phyloP scores from a whole-genome alignment of 2,329 filamentous ascomycete genomes.

The Ascochyta fabae region DNA sequence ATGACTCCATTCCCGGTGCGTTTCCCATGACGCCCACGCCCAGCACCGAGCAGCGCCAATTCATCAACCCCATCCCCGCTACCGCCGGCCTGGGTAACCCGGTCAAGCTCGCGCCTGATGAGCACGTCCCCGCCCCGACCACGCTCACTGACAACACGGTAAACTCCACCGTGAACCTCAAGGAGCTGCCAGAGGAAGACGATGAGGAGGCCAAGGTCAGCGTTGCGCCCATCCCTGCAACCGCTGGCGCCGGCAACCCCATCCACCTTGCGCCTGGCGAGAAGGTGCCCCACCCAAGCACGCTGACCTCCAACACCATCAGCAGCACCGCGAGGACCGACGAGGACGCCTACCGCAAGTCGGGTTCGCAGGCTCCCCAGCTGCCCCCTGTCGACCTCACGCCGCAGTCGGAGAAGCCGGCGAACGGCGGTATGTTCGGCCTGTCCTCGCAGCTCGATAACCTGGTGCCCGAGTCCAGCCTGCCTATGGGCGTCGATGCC shows the following conservation, averaged over 20 bases:
- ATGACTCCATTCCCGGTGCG: slow-evolving; percentile 62
- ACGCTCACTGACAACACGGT: slow-evolving; percentile 73
- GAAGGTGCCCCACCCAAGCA: slow-evolving; percentile 72
- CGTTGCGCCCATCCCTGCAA: slow-evolving; percentile 66
- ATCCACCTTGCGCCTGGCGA: slow-evolving; percentile 80
- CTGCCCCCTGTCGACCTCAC: slow-evolving; percentile 55
- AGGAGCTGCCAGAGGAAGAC: slow-evolving; percentile 36
- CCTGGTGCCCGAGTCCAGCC: slow-evolving; percentile 82
- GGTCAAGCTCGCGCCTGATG: slow-evolving; percentile 76
- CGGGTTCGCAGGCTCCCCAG: slow-evolving; percentile 62
- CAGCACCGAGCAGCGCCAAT: slow-evolving; percentile 49
- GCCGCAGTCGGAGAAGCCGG: slow-evolving; percentile 52
- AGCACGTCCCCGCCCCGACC: slow-evolving; percentile 74
- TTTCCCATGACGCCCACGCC: slow-evolving; percentile 75
- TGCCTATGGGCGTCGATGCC: slow-evolving; percentile 67
- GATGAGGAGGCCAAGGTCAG: slow-evolving; percentile 52
- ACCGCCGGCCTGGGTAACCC: slow-evolving; percentile 73
- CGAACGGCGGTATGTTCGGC: slow-evolving; percentile 53
- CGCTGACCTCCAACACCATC: slow-evolving; percentile 73
- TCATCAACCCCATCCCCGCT: slow-evolving; percentile 68
- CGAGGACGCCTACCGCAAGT: slow-evolving; percentile 84
- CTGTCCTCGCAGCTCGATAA: slow-evolving; percentile 61
- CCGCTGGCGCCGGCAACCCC: slow-evolving; percentile 72
- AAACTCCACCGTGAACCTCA: slow-evolving; percentile 59
- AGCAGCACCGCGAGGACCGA: slow-evolving; percentile 66